These are phyloP conservation scores for Orbilia brochopaga DNA, from an alignment of 2,329 filamentous ascomycete species.

Conservation along the genomic window DNA sequence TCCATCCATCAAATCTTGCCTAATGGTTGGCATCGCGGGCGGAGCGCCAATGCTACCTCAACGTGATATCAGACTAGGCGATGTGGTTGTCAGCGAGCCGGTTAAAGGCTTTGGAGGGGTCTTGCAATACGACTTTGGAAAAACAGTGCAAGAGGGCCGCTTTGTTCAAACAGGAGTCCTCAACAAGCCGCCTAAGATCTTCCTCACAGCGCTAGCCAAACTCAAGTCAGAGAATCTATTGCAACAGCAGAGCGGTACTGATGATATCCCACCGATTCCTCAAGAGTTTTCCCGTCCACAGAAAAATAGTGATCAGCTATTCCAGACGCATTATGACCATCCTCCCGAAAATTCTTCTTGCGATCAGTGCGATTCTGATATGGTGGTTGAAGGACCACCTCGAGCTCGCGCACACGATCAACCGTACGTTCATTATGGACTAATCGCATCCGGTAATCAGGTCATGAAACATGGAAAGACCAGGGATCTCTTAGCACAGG, in stretches of 20 bases:
- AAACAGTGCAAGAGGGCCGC: conserved; percentile 10
- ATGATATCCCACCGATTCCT: neutral
- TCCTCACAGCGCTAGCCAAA: conserved; percentile 10
- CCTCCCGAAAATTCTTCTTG: conserved; percentile 6
- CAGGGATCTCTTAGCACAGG: too few relatives aligned
- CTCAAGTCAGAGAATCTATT: neutral
- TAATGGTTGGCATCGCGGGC: conserved; percentile 20
- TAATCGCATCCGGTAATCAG: conserved; percentile 10
- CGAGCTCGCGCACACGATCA: neutral
- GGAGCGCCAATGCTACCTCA: conserved; percentile 2
- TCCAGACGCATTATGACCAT: conserved; percentile 13
- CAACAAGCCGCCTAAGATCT: conserved; percentile 12
- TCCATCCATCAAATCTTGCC: neutral
- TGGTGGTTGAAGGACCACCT: neutral
- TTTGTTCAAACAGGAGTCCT: conserved; percentile 13
- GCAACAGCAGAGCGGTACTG: neutral
- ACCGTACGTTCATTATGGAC: conserved; percentile 5
- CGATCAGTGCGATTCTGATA: neutral
- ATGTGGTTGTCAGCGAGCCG: conserved; percentile 18
- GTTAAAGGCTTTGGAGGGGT: neutral
- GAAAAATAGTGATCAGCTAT: conserved; percentile 1
- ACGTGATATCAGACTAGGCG: neutral
- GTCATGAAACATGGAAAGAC: neutral
- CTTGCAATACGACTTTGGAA: conserved; percentile 19
- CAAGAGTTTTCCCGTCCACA: neutral